Percentiles rank a stretch among this genome's conserved stretches.
Evolutionary conservation across 495 filamentous ascomycete species (phyloP).

Genomic region (Penicillium fimorum): DNA sequence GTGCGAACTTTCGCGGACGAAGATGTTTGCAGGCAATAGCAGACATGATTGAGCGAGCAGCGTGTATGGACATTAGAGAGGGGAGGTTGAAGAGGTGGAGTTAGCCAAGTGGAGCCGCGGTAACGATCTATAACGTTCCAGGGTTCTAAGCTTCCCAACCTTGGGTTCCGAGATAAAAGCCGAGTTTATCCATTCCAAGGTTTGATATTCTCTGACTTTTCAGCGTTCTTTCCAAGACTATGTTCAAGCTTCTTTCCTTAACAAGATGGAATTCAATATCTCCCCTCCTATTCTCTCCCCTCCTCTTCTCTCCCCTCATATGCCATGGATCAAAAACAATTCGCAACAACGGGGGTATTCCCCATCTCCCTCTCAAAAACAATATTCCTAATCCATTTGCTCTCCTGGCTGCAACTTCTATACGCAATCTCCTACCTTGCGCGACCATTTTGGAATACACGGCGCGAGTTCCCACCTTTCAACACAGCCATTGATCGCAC

Average conservation of each 20-base stretch:
- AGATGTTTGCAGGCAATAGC: constrained; percentile 23
- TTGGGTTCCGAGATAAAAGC: too few species aligned
- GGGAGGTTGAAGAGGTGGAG: constrained; percentile 9
- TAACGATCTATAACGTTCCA: constrained; percentile 1
- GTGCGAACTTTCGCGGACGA: constrained; percentile 52
- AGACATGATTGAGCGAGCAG: constrained; percentile 30
- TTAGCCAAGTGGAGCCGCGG: constrained; percentile 8
- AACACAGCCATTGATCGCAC: constrained; percentile 7
- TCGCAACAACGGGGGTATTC: constrained; percentile 6
- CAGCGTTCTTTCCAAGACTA: too few species aligned
- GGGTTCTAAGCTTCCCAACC: too few species aligned
- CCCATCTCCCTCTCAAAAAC: constrained; percentile 17
- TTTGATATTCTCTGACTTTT: too few species aligned
- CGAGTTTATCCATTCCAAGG: too few species aligned
- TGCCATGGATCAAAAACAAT: constrained; percentile 4
- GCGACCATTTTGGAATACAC: constrained; percentile 12
- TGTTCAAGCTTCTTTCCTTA: neutral
- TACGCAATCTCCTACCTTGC: constrained; percentile 22
- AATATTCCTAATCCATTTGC: constrained; percentile 14
- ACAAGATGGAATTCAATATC: neutral
- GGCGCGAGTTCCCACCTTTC: constrained; percentile 17
- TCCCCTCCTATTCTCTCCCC: neutral
- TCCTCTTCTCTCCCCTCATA: neutral
- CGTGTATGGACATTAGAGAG: constrained; percentile 5
- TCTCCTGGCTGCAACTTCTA: constrained; percentile 23